Conservation (phyloP, 2,329 filamentous ascomycete species). For the Bipolaris gigantea region DNA sequence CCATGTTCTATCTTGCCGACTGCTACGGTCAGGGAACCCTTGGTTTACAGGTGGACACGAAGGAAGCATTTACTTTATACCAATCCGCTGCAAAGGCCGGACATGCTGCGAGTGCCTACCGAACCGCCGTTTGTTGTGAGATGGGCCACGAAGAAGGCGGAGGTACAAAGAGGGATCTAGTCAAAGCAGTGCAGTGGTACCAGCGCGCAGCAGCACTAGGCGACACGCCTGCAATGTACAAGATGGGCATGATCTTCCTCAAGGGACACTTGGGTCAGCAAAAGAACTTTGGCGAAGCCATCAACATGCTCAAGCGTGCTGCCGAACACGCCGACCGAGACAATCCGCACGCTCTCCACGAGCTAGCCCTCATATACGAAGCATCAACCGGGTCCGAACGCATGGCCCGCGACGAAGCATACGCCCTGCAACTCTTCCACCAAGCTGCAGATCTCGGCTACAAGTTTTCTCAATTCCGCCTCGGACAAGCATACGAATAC, state of each 20-base stretch:
- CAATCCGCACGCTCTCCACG: slow-evolving; percentile 93
- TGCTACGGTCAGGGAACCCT: slow-evolving; percentile 81
- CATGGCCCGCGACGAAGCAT: slow-evolving; percentile 77
- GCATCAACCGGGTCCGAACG: slow-evolving; percentile 64
- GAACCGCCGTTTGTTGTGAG: slow-evolving; percentile 95
- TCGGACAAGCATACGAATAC: slow-evolving; percentile 89
- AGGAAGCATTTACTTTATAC: slow-evolving; percentile 91
- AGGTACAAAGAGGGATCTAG: slow-evolving; percentile 83
- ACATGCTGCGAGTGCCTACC: slow-evolving; percentile 84
- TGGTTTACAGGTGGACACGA: slow-evolving; percentile 78
- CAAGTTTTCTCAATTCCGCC: slow-evolving; percentile 89
- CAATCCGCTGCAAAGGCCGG: slow-evolving; percentile 90
- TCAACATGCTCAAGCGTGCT: slow-evolving; percentile 90
- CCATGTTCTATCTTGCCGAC: slow-evolving; percentile 93
- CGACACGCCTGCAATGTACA: slow-evolving; percentile 95
- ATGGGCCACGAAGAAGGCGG: slow-evolving; percentile 93
- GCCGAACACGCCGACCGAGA: slow-evolving; percentile 84
- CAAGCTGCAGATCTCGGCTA: slow-evolving; percentile 88
- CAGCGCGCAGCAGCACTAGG: slow-evolving; percentile 87
- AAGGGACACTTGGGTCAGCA: slow-evolving; percentile 91
- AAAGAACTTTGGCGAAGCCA: slow-evolving; percentile 79
- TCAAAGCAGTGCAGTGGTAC: slow-evolving; percentile 98
- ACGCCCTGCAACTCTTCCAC: slow-evolving; percentile 78
- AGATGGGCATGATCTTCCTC: slow-evolving; percentile 92
- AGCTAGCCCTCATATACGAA: slow-evolving; percentile 69